phyloP scores from a whole-genome alignment of 164 flowering plant genomes.

The Dillenia suffruticosa region DNA sequence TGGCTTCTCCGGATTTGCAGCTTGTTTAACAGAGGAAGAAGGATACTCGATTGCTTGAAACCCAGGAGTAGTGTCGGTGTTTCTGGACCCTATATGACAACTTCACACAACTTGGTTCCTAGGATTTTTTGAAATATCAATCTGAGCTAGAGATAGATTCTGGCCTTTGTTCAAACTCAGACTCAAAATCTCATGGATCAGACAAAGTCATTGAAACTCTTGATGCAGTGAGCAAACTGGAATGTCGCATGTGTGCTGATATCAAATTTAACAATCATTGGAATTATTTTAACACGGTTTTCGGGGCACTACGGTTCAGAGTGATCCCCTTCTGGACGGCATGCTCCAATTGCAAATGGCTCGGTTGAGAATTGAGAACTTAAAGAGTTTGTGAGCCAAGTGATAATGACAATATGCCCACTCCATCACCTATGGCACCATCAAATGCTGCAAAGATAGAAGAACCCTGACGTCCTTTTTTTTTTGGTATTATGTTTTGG shows the following conservation, averaged over 20 bases:
- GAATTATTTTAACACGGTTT: conserved; percentile 18
- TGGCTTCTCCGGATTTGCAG: conserved; percentile 60
- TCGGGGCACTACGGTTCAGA: conserved; percentile 47
- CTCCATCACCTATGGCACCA: conserved; percentile 73
- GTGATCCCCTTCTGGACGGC: conserved; percentile 62
- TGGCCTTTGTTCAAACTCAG: conserved; percentile 1
- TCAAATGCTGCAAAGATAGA: conserved; percentile 62
- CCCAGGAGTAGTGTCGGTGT: conserved; percentile 55
- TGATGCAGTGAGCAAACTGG: conserved; percentile 29
- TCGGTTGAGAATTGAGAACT: conserved; percentile 31
- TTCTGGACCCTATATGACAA: conserved; percentile 38
- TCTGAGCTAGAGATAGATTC: conserved; percentile 21
- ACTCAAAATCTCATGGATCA: neutral
- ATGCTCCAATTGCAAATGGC: conserved; percentile 77
- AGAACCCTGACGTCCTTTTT: conserved; percentile 60
- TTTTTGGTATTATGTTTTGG: too few species aligned
- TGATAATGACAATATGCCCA: conserved; percentile 57
- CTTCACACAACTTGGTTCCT: conserved; percentile 63
- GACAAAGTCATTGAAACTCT: conserved; percentile 51
- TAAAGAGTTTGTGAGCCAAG: conserved; percentile 35
- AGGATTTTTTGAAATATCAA: conserved; percentile 53
- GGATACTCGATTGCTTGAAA: conserved; percentile 27
- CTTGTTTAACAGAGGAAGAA: conserved; percentile 37
- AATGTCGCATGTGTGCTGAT: too few species aligned
- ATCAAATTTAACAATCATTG: too few species aligned